Evolutionary conservation across 306 rosid genomes (phyloP).

Genomic region (Quillaja saponaria): DNA sequence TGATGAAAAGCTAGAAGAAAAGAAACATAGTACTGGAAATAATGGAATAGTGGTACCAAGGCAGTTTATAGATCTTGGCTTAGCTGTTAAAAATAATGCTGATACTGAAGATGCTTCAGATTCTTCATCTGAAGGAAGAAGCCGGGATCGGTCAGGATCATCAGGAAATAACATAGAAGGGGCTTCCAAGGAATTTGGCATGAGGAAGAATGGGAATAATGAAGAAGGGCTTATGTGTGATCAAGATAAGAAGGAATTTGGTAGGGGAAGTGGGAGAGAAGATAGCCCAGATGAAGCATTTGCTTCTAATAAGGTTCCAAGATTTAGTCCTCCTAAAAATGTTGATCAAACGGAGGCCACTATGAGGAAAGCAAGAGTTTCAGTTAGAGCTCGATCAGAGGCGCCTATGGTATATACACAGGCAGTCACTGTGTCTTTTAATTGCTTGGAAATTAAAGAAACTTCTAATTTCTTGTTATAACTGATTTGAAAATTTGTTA

Average conservation of each 20-base stretch:
- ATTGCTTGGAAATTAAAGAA: background rate
- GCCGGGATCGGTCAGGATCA: constrained; percentile 42
- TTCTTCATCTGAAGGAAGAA: constrained; percentile 51
- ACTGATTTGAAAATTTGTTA: background rate
- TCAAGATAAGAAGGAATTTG: constrained; percentile 41
- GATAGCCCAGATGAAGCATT: constrained; percentile 46
- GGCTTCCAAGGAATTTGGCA: constrained; percentile 28
- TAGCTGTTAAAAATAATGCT: constrained; percentile 41
- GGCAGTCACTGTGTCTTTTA: background rate
- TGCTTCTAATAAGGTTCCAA: constrained; percentile 50
- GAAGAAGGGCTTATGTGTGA: constrained; percentile 32
- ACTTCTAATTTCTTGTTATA: constrained; percentile 1
- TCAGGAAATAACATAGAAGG: constrained; percentile 31
- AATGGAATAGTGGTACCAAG: constrained; percentile 49
- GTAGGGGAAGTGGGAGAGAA: constrained; percentile 36
- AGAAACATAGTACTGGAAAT: constrained; percentile 25
- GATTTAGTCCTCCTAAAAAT: constrained; percentile 47
- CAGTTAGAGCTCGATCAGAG: constrained; percentile 78
- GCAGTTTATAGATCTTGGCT: constrained; percentile 66
- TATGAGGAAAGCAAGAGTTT: constrained; percentile 76
- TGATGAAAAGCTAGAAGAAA: constrained; percentile 29
- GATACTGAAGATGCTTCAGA: constrained; percentile 40
- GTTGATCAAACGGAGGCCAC: constrained; percentile 74
- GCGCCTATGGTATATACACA: constrained; percentile 56
- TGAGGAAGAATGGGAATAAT: constrained; percentile 28